phyloP scores from a whole-genome alignment of 257 asterid species.

The Cordia subcordata region DNA sequence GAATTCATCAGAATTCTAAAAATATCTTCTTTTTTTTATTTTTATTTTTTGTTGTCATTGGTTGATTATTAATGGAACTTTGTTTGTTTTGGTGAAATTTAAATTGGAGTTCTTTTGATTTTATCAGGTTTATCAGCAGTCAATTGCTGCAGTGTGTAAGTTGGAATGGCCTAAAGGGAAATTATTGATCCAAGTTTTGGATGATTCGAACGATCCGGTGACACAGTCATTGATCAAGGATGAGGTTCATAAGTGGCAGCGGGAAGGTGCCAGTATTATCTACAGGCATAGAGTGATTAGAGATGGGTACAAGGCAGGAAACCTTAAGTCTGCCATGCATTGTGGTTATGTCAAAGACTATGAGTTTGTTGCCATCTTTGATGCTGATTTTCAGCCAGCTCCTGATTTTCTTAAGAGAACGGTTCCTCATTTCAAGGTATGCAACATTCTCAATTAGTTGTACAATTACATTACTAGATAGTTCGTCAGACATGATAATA shows the following conservation, averaged over 20 bases:
- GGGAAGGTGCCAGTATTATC: slow-evolving; percentile 66
- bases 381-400: slow-evolving; percentile 90
- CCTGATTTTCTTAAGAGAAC: slow-evolving; percentile 76
- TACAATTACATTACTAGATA: neutral
- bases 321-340: slow-evolving; percentile 87
- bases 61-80: neutral
- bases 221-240: slow-evolving; percentile 63
- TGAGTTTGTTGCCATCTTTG: slow-evolving; percentile 88
- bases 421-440: slow-evolving; percentile 87
- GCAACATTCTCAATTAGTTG: neutral
- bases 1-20: no score
- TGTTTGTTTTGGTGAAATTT: slow-evolving; percentile 8
- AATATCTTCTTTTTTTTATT: neutral
- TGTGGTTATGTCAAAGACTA: slow-evolving; percentile 92
- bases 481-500: no score
- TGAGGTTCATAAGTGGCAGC: slow-evolving; percentile 85
- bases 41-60: slow-evolving; percentile 5
- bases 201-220: slow-evolving; percentile 77
- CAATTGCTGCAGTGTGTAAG: slow-evolving; percentile 82
- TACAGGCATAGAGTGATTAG: slow-evolving; percentile 85
- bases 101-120: slow-evolving; percentile 4
- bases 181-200: slow-evolving; percentile 76
- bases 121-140: slow-evolving; percentile 82
- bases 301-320: slow-evolving; percentile 95
- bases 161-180: slow-evolving; percentile 90